phyloP scores from a whole-genome alignment of 306 rosid genomes.

The Citrullus mucosospermus region DNA sequence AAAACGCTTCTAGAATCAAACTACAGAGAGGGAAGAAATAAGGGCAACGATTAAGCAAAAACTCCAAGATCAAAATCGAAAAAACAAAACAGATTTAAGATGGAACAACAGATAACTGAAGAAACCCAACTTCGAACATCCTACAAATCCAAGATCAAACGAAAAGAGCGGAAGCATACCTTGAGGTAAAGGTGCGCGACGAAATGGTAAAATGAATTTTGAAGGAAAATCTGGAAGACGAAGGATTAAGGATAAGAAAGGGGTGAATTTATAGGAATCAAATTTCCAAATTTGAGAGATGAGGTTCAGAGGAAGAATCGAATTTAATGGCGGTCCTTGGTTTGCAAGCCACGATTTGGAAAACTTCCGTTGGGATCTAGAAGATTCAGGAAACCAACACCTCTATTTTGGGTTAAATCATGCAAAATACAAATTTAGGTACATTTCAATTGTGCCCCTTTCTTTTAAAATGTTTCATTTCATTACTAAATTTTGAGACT shows the following conservation, averaged over 20 bases:
- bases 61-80: neutral
- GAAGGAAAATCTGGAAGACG: neutral
- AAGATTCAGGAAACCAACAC: neutral
- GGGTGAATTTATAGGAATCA: neutral
- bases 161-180: neutral
- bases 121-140: neutral
- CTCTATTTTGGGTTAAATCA: too few species aligned
- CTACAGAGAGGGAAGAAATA: neutral
- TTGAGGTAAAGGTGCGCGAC: neutral
- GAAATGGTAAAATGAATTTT: neutral
- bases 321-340: neutral
- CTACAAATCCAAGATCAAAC: neutral
- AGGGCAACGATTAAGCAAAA: neutral
- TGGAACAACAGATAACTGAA: neutral
- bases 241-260: neutral
- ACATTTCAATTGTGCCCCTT: too few species aligned
- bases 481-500: too few species aligned
- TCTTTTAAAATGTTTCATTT: too few species aligned
- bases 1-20: neutral
- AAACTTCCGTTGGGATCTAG: neutral
- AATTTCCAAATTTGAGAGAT: neutral
- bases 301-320: neutral
- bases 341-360: neutral
- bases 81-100: neutral
- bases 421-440: too few species aligned